A percentile compares a stretch with the other conserved stretches of the same genome.
These are phyloP conservation scores for Rubia occidens DNA, from an alignment of 305 asterid species.

Conservation along the genomic window DNA sequence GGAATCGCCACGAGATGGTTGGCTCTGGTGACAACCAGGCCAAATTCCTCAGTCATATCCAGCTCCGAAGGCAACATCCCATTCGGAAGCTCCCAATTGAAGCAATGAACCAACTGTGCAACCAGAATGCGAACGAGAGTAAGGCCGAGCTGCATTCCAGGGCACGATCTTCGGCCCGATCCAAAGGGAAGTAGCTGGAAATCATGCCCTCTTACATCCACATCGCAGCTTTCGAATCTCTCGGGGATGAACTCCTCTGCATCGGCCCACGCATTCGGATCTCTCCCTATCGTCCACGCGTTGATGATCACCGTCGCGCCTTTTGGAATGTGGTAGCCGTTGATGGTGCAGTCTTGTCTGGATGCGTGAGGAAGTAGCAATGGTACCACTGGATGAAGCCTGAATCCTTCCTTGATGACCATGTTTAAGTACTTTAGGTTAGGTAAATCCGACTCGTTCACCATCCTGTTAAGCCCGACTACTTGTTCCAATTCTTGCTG, in stretches of 20 bases:
- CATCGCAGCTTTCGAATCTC: background rate
- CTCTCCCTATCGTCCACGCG: background rate
- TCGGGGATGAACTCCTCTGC: background rate
- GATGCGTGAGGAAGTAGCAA: background rate
- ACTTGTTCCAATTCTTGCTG: background rate
- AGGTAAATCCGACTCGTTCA: background rate
- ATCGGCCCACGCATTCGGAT: background rate
- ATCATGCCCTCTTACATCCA: conserved; percentile 5
- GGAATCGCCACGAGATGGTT: background rate
- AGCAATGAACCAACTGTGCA: background rate
- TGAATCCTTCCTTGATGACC: conserved; percentile 1
- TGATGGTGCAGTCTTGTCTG: background rate
- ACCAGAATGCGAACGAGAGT: background rate
- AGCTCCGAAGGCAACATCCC: background rate
- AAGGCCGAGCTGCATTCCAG: background rate
- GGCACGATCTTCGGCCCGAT: background rate
- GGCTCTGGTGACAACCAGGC: background rate
- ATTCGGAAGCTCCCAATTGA: background rate
- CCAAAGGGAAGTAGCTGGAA: background rate
- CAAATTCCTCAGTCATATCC: conserved; percentile 7
- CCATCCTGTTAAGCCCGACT: background rate
- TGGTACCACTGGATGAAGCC: background rate
- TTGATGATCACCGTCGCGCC: background rate
- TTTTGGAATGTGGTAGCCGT: background rate
- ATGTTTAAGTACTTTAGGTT: background rate